Evolutionary conservation across 2,329 filamentous ascomycete species (phyloP), one percentile per base, ranked within the genome.

Genomic region (Alternaria brassicicola): DNA sequence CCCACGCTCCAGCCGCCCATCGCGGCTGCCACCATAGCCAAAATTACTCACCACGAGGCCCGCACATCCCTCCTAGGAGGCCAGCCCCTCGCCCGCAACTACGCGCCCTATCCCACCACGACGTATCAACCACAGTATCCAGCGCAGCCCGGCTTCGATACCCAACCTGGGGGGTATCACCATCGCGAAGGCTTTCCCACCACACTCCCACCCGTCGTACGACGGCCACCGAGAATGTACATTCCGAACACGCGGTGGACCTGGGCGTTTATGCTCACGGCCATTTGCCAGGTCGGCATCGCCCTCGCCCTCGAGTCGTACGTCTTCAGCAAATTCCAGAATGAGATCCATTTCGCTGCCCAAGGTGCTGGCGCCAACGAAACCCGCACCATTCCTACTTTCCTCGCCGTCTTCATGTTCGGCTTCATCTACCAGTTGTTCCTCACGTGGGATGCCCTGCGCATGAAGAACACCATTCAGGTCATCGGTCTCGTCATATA

Each of bases 381-480:
- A 48, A 79, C 82, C 47, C 82, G 80, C 76, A 86, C 93, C 0
- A 97, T 99, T 64, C 94, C 95, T 25, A 98, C 94, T 35, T 98
- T 97, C 79, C 84, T 99, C 57, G 92, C 94, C 23, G 87, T 99
- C 45, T 97, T 98, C 82, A 97, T 97, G 77, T 97, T 99, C 77
- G 95, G 92, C 61, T 98, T 96, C 80, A 78, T 99, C 57, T 99
- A 98, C 80, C 89, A 97, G 74, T 81, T 98, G 30, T 81, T 96
- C 26, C 83, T 99, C 52, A 91, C 95, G 12, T 98, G 93, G 85
- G 95, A 99, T 81, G 95, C 94, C 15, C 83, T 99, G 57, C 89
- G 93, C 63, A 84, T 94, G 74, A 97, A 97, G 79, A 99, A 99
- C 80, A 99, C 95, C 10, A 99, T 99, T 83, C 95, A 99, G 78